These are phyloP conservation scores for Aspergillus bertholletiae DNA, from an alignment of 495 filamentous ascomycete genomes.

Conservation along the genomic window DNA sequence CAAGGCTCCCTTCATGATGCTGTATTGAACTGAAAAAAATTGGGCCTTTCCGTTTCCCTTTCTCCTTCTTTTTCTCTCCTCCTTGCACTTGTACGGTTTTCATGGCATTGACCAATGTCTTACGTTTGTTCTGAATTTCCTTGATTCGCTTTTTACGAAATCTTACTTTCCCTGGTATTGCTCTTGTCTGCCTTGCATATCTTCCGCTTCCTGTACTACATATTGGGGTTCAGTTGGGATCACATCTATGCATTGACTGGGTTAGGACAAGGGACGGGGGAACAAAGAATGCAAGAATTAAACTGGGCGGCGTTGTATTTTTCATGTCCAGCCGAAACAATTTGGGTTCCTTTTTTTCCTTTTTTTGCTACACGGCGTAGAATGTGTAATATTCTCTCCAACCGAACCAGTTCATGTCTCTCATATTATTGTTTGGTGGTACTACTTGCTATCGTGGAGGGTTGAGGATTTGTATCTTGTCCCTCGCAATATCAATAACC, in stretches of 20 bases:
- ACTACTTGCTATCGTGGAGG: no score
- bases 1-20: constrained; percentile 17
- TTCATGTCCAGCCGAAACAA: constrained; percentile 1
- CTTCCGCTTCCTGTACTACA: constrained; percentile 28
- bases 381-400: not conserved
- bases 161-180: constrained; percentile 13
- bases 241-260: constrained; percentile 23
- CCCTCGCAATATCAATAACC: no score
- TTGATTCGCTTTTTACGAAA: constrained; percentile 10
- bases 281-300: constrained; percentile 22
- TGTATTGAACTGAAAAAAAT: constrained; percentile 25
- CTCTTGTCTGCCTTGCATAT: constrained; percentile 17
- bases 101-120: constrained; percentile 5
- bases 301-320: constrained; percentile 18
- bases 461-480: no score
- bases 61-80: constrained; percentile 11
- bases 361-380: not conserved
- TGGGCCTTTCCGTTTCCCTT: constrained; percentile 9
- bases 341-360: no score
- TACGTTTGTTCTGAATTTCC: constrained; percentile 5
- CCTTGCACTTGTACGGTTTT: constrained; percentile 7
- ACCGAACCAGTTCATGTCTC: not conserved
- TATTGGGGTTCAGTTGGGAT: constrained; percentile 26
- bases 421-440: no score
- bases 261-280: constrained; percentile 14